Percentiles rank a stretch among this genome's conserved stretches.
phyloP scores from a whole-genome alignment of 345 rosid species.

The Salix koriyanagi region DNA sequence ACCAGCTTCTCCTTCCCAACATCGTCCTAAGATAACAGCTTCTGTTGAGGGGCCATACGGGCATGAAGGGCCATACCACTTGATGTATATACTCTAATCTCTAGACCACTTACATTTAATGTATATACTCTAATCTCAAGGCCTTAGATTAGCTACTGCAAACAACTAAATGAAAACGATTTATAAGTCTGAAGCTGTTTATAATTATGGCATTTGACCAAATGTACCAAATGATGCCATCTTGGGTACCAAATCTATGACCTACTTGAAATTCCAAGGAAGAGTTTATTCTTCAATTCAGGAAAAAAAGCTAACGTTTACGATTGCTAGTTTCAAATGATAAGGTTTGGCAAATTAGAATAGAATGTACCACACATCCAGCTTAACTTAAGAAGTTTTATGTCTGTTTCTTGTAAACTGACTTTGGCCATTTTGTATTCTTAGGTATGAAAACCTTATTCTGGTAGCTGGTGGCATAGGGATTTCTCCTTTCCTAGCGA shows the following conservation, averaged over 20 bases:
- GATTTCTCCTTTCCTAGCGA: conserved; percentile 81
- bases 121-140: neutral
- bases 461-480: conserved; percentile 95
- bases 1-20: conserved; percentile 11
- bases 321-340: too few relatives aligned
- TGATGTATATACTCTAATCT: conserved; percentile 42
- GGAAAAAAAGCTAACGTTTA: too few relatives aligned
- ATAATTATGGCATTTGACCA: neutral
- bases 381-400: neutral
- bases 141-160: neutral
- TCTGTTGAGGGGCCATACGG: conserved; percentile 92
- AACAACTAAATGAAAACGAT: neutral
- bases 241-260: too few relatives aligned
- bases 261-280: too few relatives aligned
- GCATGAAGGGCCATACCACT: conserved; percentile 72
- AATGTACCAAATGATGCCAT: too few relatives aligned
- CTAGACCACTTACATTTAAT: neutral
- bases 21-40: conserved; percentile 47
- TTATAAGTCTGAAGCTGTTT: neutral
- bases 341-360: neutral
- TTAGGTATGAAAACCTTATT: conserved; percentile 76
- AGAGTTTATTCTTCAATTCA: too few relatives aligned
- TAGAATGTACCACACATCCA: neutral
- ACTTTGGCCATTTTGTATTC: conserved; percentile 2
- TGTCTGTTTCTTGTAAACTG: neutral